These are phyloP conservation scores for Taiozyma sp. DNA, from an alignment of 1,139 yeast genomes.

Conservation along the genomic window DNA sequence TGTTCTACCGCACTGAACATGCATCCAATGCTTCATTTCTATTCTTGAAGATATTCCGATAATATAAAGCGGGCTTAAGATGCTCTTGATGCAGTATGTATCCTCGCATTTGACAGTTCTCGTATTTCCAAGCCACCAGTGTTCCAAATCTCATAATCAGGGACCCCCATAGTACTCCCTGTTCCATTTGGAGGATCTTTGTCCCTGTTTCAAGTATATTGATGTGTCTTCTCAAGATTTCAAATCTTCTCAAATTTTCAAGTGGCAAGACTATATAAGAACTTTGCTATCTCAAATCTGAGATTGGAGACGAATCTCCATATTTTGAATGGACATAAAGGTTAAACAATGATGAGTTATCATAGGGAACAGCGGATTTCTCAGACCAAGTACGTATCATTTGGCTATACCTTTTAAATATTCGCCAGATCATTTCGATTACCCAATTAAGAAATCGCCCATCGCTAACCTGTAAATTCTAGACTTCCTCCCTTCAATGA, in stretches of 20 bases:
- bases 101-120: background rate
- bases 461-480: constrained; percentile 3
- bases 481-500: constrained; percentile 23
- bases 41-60: no score
- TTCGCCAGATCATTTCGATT: constrained; percentile 4
- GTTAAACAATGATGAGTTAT: constrained; percentile 9
- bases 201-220: background rate
- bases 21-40: no score
- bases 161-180: background rate
- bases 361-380: constrained; percentile 3
- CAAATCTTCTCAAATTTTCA: background rate
- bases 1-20: no score
- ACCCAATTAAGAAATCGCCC: constrained; percentile 2
- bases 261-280: background rate
- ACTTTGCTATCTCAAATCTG: background rate
- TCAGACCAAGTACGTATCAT: constrained; percentile 8
- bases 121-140: background rate
- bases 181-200: background rate
- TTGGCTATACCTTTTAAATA: background rate
- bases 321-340: background rate
- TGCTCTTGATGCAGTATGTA: no score
- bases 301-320: background rate
- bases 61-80: no score
- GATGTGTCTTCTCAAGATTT: background rate
- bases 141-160: background rate